Percentiles rank a stretch among this genome's conserved stretches.
phyloP scores from a whole-genome alignment of 2,329 filamentous ascomycete species.

The Drechslerella coelobrocha region DNA sequence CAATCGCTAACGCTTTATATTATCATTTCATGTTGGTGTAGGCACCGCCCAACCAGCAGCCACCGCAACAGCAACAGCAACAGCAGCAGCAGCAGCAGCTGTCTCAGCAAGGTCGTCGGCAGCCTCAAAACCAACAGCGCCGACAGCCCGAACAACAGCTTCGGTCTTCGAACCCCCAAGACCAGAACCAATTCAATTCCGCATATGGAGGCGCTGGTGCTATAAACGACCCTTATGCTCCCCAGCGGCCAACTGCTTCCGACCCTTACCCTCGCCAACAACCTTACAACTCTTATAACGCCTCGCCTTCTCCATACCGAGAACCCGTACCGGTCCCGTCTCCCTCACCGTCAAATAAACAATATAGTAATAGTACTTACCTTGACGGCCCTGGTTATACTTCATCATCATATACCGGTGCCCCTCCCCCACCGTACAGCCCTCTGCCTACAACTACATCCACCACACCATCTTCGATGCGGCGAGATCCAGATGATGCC shows the following conservation, averaged over 20 bases:
- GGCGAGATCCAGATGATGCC: slow-evolving; percentile 35
- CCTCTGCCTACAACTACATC: slow-evolving; percentile 22
- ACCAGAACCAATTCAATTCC: background rate
- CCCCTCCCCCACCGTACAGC: slow-evolving; percentile 41
- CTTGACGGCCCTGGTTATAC: slow-evolving; percentile 27
- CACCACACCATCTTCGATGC: slow-evolving; percentile 10
- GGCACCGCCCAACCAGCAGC: background rate
- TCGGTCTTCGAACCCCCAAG: slow-evolving; percentile 13
- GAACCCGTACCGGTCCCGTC: slow-evolving; percentile 35
- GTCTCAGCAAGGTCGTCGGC: slow-evolving; percentile 16
- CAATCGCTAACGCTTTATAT: slow-evolving; percentile 5
- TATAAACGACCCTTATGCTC: slow-evolving; percentile 39
- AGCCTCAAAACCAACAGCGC: slow-evolving; percentile 33
- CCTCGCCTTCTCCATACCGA: slow-evolving; percentile 16
- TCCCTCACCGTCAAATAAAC: slow-evolving; percentile 26
- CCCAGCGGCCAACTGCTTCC: slow-evolving; percentile 31
- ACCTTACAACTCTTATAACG: slow-evolving; percentile 16
- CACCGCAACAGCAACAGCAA: background rate
- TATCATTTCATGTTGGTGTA: background rate
- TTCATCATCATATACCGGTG: slow-evolving; percentile 34
- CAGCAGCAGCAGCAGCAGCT: slow-evolving; percentile 10
- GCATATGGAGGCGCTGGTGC: slow-evolving; percentile 5
- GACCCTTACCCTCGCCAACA: slow-evolving; percentile 37
- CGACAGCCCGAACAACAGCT: slow-evolving; percentile 30
- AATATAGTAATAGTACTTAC: slow-evolving; percentile 17